Conservation (phyloP, 2,329 filamentous ascomycete genomes). For the Pyrenophora teres region DNA sequence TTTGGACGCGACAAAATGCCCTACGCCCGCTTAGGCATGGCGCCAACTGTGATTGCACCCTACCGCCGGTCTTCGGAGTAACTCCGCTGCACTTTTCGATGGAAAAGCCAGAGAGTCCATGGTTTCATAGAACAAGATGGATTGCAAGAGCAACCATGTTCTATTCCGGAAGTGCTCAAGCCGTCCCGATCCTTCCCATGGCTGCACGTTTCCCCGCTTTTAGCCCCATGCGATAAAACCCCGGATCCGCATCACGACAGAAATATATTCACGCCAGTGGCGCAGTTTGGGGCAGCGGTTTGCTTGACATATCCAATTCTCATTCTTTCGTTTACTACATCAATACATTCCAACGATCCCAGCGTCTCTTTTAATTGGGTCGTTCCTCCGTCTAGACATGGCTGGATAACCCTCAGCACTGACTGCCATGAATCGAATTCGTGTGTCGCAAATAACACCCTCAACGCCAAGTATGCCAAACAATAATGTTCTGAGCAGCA, state of each 20-base stretch:
- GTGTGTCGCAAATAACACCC: conserved; percentile 22
- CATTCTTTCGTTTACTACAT: conserved; percentile 35
- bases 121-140: not conserved
- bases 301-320: conserved; percentile 23
- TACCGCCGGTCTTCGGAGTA: conserved; percentile 34
- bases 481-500: conserved; percentile 31
- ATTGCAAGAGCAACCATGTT: not conserved
- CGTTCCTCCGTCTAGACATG: conserved; percentile 13
- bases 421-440: conserved; percentile 13
- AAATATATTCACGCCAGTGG: not conserved
- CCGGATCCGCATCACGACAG: conserved; percentile 8
- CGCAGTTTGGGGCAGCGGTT: not conserved
- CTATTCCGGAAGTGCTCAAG: conserved; percentile 6
- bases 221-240: conserved; percentile 17
- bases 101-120: not conserved
- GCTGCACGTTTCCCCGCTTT: conserved; percentile 15
- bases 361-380: conserved; percentile 20
- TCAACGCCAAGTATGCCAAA: conserved; percentile 42
- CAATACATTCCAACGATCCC: conserved; percentile 29
- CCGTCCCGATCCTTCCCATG: conserved; percentile 2
- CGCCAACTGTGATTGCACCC: conserved; percentile 10
- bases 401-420: conserved; percentile 7
- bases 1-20: conserved; percentile 28
- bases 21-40: conserved; percentile 27
- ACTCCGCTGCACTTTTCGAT: conserved; percentile 4